Percentiles rank a stretch among this genome's conserved stretches.
Conservation (phyloP, 768 basidiomycete genomes). For the Suillus brevipes region DNA sequence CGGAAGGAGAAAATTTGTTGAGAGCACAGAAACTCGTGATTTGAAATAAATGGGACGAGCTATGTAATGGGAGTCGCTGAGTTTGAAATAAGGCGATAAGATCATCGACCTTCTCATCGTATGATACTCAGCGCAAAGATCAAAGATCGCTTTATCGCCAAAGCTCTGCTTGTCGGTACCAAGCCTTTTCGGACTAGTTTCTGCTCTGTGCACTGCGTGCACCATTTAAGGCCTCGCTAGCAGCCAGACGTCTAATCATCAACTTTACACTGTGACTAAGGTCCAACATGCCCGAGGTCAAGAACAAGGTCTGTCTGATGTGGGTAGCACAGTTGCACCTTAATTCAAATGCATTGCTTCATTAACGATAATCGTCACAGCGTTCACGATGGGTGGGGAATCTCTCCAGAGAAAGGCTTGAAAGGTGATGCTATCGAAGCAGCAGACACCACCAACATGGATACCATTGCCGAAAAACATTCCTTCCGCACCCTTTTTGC, state of each 20-base stretch:
- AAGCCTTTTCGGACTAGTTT: neutral
- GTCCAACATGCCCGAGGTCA: constrained; percentile 54
- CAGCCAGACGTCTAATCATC: neutral
- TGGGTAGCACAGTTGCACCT: constrained; percentile 34
- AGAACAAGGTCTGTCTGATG: constrained; percentile 93
- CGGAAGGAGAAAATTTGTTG: neutral
- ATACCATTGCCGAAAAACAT: constrained; percentile 76
- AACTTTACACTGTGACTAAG: neutral
- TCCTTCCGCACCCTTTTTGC: constrained; percentile 73
- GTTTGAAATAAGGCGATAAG: neutral
- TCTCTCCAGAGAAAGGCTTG: constrained; percentile 62
- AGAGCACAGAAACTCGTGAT: neutral
- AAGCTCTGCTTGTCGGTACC: neutral
- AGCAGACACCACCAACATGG: constrained; percentile 86
- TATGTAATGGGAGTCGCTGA: neutral
- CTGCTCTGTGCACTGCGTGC: neutral
- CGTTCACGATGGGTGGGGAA: constrained; percentile 97
- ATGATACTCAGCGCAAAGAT: too few relatives aligned
- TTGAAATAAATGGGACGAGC: neutral
- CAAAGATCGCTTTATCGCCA: constrained; percentile 5
- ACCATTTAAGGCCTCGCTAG: neutral
- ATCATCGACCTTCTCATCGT: neutral
- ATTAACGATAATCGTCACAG: constrained; percentile 35
- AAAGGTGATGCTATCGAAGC: constrained; percentile 90
- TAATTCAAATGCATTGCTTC: neutral